Conservation (phyloP, 176 grass and related monocot genomes). For the Musa acuminata region DNA sequence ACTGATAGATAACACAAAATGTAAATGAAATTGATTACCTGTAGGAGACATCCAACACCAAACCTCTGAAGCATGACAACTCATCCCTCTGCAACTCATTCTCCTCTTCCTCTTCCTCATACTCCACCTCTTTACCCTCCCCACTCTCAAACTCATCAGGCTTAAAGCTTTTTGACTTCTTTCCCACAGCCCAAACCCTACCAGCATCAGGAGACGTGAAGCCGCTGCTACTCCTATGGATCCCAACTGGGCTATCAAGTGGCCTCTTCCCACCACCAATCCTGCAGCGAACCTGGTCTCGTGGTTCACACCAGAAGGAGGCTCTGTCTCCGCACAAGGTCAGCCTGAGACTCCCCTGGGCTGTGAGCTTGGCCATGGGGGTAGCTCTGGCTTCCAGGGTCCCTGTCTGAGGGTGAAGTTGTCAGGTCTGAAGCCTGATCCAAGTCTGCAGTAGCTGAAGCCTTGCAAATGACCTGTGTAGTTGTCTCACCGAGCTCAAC, state of each 20-base stretch:
- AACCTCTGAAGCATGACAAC: constrained; percentile 59
- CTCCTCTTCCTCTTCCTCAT: constrained; percentile 34
- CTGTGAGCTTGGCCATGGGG: constrained; percentile 36
- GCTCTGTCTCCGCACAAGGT: constrained; percentile 7
- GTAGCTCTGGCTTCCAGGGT: not conserved
- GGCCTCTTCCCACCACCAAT: constrained; percentile 11
- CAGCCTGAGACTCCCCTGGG: constrained; percentile 26
- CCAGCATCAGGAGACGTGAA: constrained; percentile 18
- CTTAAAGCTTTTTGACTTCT: constrained; percentile 18
- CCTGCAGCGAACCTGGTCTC: constrained; percentile 4
- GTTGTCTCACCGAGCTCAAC: too few species aligned
- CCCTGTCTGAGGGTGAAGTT: not conserved
- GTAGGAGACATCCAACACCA: constrained; percentile 82
- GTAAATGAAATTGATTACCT: constrained; percentile 28
- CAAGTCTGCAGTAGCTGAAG: not conserved
- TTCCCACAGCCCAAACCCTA: constrained; percentile 27
- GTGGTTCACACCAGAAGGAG: constrained; percentile 16
- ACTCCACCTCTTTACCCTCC: constrained; percentile 9
- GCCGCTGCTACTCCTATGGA: not conserved
- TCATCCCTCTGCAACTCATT: constrained; percentile 29
- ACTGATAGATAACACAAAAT: not conserved
- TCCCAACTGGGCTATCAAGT: constrained; percentile 16
- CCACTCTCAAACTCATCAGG: constrained; percentile 5
- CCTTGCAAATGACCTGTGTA: too few species aligned
- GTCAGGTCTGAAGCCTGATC: not conserved